Base-by-base conservation (phyloP, 106 monocot species). In the Cymbidium sinense region DNA sequence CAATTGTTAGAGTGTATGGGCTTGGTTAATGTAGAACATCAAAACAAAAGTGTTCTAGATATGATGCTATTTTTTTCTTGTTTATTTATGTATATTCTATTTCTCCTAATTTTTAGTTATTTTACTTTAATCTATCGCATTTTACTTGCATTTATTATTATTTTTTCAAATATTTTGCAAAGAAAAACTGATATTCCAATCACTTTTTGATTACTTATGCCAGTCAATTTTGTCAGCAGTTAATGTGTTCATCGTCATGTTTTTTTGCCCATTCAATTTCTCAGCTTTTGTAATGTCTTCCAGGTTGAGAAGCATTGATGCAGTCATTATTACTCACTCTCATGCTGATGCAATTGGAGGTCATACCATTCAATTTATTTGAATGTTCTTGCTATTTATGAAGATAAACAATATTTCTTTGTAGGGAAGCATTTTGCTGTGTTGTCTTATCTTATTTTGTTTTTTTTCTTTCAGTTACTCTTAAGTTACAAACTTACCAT, bases 281-380 rank as follows among this genome's bases (percentile, higher is more conserved):
- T 55, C 77, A 3, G 15, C 67, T 31, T 62, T 67, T 67, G 67
- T 67, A 23, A 67, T 67, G 67, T 25, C 71, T 89, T 34, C 77
- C 86, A 99, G 99, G 83, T n/a, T 99, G 82, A 84, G 99, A 79
- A 82, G 64, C 33, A 90, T 95, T 79, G 99, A 95, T 89, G 87
- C 92, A 19, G 95, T 95, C 79, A 80, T 99, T 50, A 94, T 99
- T 35, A 95, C 99, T 20, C 99, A 95, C 88, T 99, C 99, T 77
- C 99, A 99, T 93, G 99, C 95, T 77, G 99, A 99, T 89, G 99
- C 99, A 61, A 99, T 99, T 82, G 99, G 99, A 95, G 99, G 99
- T 99, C 61, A 50, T 65, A 23, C 31, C 43, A 61, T 79, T 2
- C 55, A 43, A 1, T 13, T 47, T 8, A 58, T 33, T 67, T 17